Evolutionary conservation across 2,329 filamentous ascomycete genomes (phyloP), one percentile per base, ranked within the genome.

Genomic region (Ascochyta pisi): DNA sequence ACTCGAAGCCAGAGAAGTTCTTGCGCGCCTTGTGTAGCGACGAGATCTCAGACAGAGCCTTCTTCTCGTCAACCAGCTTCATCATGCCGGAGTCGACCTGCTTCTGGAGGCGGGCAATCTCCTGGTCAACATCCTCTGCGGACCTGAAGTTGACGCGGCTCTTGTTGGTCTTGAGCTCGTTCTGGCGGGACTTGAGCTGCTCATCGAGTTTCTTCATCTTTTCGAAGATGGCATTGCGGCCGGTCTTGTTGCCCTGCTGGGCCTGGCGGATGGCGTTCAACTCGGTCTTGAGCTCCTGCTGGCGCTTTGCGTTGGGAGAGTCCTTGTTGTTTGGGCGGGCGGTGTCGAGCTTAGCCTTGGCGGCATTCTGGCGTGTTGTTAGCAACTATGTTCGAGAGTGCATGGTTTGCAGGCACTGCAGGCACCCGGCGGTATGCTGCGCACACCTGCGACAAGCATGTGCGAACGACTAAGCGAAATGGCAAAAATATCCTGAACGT

Each of bases 11-110:
- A 55, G 88, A 86, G 76, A 99, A 97, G 78, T 87, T 89, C 86
- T 97, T 98, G 81, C 91, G 91, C 71, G 90, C 85, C 83, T 96
- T 96, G 77, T 90, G 89, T 65, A 98, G 81, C 75, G 81, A 89
- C 44, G 89, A 90, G 68, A 96, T 89, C 69, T 97, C 92, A 46
- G 85, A 81, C 19, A 98, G 83, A 8, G 91, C 88, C 85, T 97
- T 98, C 84, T 92, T 96, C 86, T 98, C 95, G 69, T 99, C 95
- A 10, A 98, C 95, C 47, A 99, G 82, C 81, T 93, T 96, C 89
- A 99, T 93, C 75, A 85, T 89, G 63, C 94, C 94, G 33, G 87
- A 85, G 76, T 96, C 91, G 67, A 98, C 92, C 75, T 94, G 86
- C 78, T 89, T 89, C 65, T 96, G 91, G 50, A 97, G 86, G 48